Base-by-base conservation (phyloP, 2,329 filamentous ascomycete genomes). In the Monilinia polystroma region DNA sequence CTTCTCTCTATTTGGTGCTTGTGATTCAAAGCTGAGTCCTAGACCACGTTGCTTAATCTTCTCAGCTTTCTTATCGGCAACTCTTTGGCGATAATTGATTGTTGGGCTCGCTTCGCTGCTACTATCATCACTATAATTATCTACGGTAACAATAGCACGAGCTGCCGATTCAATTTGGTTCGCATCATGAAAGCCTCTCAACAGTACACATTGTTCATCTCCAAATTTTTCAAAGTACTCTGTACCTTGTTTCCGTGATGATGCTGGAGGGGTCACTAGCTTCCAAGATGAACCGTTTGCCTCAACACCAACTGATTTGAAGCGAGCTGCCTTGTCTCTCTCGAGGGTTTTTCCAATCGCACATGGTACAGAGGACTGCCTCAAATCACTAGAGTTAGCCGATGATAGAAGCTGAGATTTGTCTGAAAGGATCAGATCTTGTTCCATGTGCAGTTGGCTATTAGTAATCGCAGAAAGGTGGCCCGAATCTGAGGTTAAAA, bases 121-220 rank as follows among this genome's bases (percentile, higher is more conserved):
- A 62, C 45, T 35, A 62, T 51, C 38, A 32, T 41, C 58, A 3
- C n/a, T 62, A 62, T 62, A 62, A 20, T 62, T 14, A 4, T 62
- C 45, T 41, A 51, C 20, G 3, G 20, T 51, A 14, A 51, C 8
- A 26, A 62, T 52, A 20, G 20, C 14, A 51, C 58, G 58, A 38
- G 32, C 58, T 51, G 58, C 58, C 16, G 45, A 51, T 51, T 51
- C 45, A 26, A 38, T 12, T 62, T 6, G 58, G 2, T 23, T 38
- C 20, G n/a, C 32, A 35, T n/a, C 58, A 26, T 62, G 20, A 7
- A 49, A 51, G 12, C 51, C 47, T 41, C 14, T 43, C 12, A n/a
- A 51, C 16, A 62, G 38, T 26, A 62, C 7, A 38, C 58, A 45
- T 51, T 32, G 16, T 52, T 62, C 45, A 18, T 35, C n/a, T 51